A percentile compares a stretch with the other conserved stretches of the same genome.
Evolutionary conservation across 768 basidiomycete species (phyloP).

Genomic region (Cystofilobasidium bisporidii): DNA sequence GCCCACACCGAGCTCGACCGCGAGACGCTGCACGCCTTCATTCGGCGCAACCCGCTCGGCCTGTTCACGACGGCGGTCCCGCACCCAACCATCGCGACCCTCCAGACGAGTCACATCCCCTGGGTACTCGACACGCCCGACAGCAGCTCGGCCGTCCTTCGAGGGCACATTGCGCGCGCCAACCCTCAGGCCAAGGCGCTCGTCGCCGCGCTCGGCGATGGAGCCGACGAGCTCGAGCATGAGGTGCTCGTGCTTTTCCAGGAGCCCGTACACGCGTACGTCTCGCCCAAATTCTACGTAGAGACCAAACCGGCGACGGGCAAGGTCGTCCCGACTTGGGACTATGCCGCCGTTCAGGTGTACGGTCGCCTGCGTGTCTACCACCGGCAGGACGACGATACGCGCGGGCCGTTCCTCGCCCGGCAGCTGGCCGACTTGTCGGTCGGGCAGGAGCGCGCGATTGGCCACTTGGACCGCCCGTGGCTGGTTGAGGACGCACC

Average conservation of each 20-base stretch:
- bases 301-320: conserved; percentile 37
- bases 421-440: conserved; percentile 36
- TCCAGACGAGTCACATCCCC: conserved; percentile 43
- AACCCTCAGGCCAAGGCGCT: conserved; percentile 39
- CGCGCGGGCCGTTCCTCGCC: conserved; percentile 31
- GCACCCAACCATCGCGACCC: conserved; percentile 31
- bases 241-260: conserved; percentile 39
- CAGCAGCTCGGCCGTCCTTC: conserved; percentile 27
- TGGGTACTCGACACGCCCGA: conserved; percentile 29
- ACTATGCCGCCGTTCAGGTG: conserved; percentile 39
- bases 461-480: background rate
- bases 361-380: conserved; percentile 36
- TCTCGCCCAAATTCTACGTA: conserved; percentile 38
- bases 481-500: conserved; percentile 39
- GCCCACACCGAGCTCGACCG: conserved; percentile 42
- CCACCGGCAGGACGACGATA: conserved; percentile 23
- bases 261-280: conserved; percentile 35
- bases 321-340: conserved; percentile 41
- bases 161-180: conserved; percentile 38
- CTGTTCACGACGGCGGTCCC: conserved; percentile 42
- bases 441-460: conserved; percentile 23
- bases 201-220: conserved; percentile 23
- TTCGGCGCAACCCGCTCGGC: conserved; percentile 41
- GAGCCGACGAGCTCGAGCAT: conserved; percentile 26
- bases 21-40: conserved; percentile 38